Base-by-base conservation (phyloP, 495 filamentous ascomycete genomes). In the Trichoderma erinaceum region DNA sequence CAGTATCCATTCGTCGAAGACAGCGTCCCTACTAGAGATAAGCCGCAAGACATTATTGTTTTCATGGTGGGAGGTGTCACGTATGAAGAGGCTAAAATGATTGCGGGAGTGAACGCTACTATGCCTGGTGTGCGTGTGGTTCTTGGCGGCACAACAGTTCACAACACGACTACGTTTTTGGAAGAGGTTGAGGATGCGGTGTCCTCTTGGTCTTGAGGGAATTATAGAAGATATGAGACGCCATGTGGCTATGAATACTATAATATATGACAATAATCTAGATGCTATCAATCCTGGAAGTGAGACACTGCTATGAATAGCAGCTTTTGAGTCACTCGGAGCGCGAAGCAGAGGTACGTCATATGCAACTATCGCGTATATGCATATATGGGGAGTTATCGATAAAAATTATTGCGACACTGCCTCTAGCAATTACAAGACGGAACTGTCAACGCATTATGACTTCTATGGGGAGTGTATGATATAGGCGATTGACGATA, bases 71-170 rank as follows among this genome's bases (percentile, higher is more conserved):
- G 96, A 25, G 95, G 95, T 7, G 87, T 87, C 4, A 99, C 95
- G 1, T 98, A 97, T 73, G 95, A 98, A 76, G 95, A 99, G 77
- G 93, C 96, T 3, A 97, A 96, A 81, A 90, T 90, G 81, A 87
- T 97, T 3, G 92, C 94, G 8, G 87, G 93, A 72, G 86, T 98
- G 69, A 99, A 98, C 80, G 92, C 92, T 29, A 91, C 88, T 65
- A 90, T 89, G 8, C 96, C 94, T 0, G 95, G 96, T 1, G 83
- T 97, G 1, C 82, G 95, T 67, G 88, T 98, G 5, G 92, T 98
- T 35, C 78, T 99, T 21, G 92, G 92, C 1, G 92, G 91, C 1
- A 97, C 96, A 0, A 86, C 81, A 15, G 81, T 98, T 48, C 89
- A 94, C 72, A 98, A 96, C 74, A 94, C 91, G 70, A 85, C 81